Percentiles rank a stretch among this genome's conserved stretches.
phyloP scores from a whole-genome alignment of 2,329 filamentous ascomycete genomes.

The Tolypocladium pustulatum region DNA sequence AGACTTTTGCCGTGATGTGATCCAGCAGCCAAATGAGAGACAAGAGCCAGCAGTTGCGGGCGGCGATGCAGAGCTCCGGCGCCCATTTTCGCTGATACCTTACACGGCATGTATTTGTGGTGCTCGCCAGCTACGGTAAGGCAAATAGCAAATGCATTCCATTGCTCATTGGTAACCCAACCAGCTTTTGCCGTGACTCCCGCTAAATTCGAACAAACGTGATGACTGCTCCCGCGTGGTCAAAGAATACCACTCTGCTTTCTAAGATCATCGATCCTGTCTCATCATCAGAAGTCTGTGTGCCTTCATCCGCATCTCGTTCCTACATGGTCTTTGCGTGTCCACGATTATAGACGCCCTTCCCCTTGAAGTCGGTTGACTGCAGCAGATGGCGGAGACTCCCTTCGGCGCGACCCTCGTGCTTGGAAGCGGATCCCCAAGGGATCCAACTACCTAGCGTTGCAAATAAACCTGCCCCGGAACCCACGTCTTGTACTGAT shows the following conservation, averaged over 20 bases:
- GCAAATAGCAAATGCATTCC: neutral
- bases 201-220: neutral
- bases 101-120: too few species aligned
- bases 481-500: neutral
- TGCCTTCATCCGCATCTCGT: neutral
- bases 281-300: too few species aligned
- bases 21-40: neutral
- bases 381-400: constrained; percentile 43
- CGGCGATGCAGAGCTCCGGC: neutral
- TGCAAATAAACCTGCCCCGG: constrained; percentile 8
- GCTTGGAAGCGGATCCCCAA: constrained; percentile 10
- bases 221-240: neutral
- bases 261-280: neutral
- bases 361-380: constrained; percentile 21
- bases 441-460: constrained; percentile 9
- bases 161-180: neutral
- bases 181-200: neutral
- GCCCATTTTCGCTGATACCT: too few species aligned
- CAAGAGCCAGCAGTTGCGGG: neutral
- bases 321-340: neutral
- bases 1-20: neutral
- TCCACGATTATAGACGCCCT: constrained; percentile 14
- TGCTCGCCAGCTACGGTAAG: neutral
- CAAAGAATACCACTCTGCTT: neutral
- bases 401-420: constrained; percentile 41